Base-by-base conservation (phyloP, 106 monocot genomes). In the Ottelia alismoides region DNA sequence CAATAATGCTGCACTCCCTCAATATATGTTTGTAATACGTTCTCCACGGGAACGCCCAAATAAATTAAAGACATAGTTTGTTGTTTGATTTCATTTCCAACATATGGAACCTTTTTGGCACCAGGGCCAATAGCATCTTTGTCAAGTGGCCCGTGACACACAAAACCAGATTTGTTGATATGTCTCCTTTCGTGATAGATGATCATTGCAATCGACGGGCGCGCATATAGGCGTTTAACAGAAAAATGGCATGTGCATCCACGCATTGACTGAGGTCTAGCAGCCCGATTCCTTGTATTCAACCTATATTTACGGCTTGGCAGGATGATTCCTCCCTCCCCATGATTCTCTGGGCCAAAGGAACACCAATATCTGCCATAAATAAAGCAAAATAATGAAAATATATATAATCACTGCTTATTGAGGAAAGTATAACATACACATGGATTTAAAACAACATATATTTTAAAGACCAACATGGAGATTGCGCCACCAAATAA, bases 301-400 rank as follows among this genome's bases (percentile, higher is more conserved):
- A 88, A 81, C 52, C 88, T 73, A 49, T 96, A 96, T 32, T 71
- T 80, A 26, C 84, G 65, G 59, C 84, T 88, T 6, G 88, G 88
- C 30, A 96, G 74, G 31, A 88, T 81, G 9, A 60, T 74, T 4
- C 88, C 94, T 55, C 88, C 88, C 63, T 88, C 88, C 31, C 88
- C 88, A 72, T 96, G 85, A 69, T 96, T 88, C 65, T 96, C 94
- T 11, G 94, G 94, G 32, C 94, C 94, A 70, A 96, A 96, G n/a
- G 94, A 96, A 64, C 88, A 96, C 94, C 94, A 96, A 53, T 88
- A 96, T 25, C 94, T 94, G n/a, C n/a, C n/a, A n/a, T n/a, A n/a
- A n/a, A n/a, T n/a, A n/a, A n/a, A n/a, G n/a, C n/a, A n/a, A n/a
- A n/a, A n/a, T n/a, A n/a, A n/a, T n/a, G n/a, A n/a, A n/a, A n/a